These are phyloP conservation scores for Akanthomyces dipterigenus DNA, from an alignment of 2,329 filamentous ascomycete genomes.

Conservation along the genomic window DNA sequence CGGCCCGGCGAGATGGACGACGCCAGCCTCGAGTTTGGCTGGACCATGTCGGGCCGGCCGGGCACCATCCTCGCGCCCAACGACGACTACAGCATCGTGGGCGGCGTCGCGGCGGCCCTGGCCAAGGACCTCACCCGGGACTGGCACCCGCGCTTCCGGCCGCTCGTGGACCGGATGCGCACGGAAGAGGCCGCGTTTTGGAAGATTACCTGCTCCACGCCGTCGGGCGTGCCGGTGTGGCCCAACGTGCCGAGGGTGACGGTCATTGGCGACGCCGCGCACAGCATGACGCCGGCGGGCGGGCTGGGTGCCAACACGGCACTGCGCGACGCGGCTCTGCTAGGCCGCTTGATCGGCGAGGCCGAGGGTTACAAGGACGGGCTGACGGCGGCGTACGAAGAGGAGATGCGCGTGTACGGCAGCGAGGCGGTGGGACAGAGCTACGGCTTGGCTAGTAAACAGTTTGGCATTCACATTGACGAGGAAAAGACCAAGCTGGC, in stretches of 20 bases:
- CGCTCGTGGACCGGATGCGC: slow-evolving; percentile 52
- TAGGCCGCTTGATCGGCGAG: slow-evolving; percentile 45
- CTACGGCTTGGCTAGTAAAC: slow-evolving; percentile 38
- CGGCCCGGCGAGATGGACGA: slow-evolving; percentile 53
- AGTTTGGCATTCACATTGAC: slow-evolving; percentile 41
- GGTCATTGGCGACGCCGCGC: slow-evolving; percentile 51
- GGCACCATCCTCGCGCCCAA: slow-evolving; percentile 52
- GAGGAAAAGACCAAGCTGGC: slow-evolving; percentile 25
- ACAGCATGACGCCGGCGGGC: slow-evolving; percentile 52
- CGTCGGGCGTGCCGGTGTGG: slow-evolving; percentile 54
- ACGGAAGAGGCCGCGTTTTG: slow-evolving; percentile 54
- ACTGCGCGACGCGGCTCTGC: slow-evolving; percentile 45
- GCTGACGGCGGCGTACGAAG: slow-evolving; percentile 51
- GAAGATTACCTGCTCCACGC: slow-evolving; percentile 59
- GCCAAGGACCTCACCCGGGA: slow-evolving; percentile 46
- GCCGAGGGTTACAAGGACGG: slow-evolving; percentile 48
- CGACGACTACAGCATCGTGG: slow-evolving; percentile 52
- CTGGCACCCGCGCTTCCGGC: slow-evolving; percentile 50
- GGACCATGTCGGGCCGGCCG: slow-evolving; percentile 54
- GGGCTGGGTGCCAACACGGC: slow-evolving; percentile 53
- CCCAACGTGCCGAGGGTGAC: slow-evolving; percentile 50
- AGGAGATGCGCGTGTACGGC: slow-evolving; percentile 54
- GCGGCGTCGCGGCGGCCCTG: slow-evolving; percentile 48
- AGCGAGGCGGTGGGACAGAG: slow-evolving; percentile 49
- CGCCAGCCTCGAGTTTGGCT: slow-evolving; percentile 50